Base-by-base conservation (phyloP, 176 grass and related monocot species). In the Olyra latifolia region DNA sequence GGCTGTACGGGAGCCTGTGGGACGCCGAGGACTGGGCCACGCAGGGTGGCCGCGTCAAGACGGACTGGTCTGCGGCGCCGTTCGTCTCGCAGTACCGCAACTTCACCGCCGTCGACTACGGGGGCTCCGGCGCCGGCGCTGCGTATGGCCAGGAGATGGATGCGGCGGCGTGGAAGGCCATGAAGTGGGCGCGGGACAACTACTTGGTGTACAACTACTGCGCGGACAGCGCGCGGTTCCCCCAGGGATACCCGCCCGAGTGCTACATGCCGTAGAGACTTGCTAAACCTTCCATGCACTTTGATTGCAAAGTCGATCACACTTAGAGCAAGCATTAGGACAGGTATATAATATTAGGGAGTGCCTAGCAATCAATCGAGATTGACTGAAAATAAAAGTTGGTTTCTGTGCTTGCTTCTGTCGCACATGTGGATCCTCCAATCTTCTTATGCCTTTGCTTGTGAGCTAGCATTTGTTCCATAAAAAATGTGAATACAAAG, bases 201-300 rank as follows among this genome's bases (percentile, higher is more conserved):
- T 78, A 81, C 81, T 88, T 91, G 85, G 77, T 91, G 39, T 91
- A 91, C 80, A 73, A 91, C 81, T 91, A 91, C 89, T 91, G 89
- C 85, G 53, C 49, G 0, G 89, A 88, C 82, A 0, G 6, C 48
- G 39, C 28, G 77, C 22, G 89, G 42, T 91, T 77, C 81, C 49
- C 81, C 22, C 25, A 55, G 63, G 71, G 85, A 6, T 32, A 71
- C 57, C 77, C 89, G 47, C 72, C 49, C 10, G 89, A 91, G 72
- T 91, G 89, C 85, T 55, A 25, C 46, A 58, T 91, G 67, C 66
- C 49, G 79, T 90, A 87, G 60, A 75, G 82, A 59, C 25, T 54
- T 13, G 17, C 71, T 14, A 16, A 81, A 46, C 12, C 54, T 2
- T 1, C 16, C 32, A 1, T 28, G 19, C 70, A 46, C 77, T 85